Evolutionary conservation across 2,329 filamentous ascomycete species (phyloP), one percentile per base, ranked within the genome.

Genomic region (Aspergillus awamori): DNA sequence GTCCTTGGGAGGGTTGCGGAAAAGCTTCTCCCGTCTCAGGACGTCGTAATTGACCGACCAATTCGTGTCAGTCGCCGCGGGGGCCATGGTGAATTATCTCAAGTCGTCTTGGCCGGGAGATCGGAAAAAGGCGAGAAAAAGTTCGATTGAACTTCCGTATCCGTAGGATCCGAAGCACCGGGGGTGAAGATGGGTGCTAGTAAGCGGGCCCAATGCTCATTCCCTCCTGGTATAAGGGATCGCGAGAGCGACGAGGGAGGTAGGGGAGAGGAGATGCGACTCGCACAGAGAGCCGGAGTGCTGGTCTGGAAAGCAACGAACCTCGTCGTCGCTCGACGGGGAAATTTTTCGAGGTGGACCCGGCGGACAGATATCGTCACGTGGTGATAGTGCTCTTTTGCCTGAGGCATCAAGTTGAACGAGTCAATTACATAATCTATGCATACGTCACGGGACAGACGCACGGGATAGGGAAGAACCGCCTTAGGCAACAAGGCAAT

Each of bases 41-140:
- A 92, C 96, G 76, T 97, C 86, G 80, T 91, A 98, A 70, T 93
- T 86, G 76, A 91, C 88, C 67, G 92, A 87, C 94, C 94, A 97
- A 74, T 86, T 81, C 57, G 88, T 91, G 63, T 82, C 81, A 62
- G 89, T 91, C 66, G 83, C 77, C 66, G 82, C 77, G 61, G 82
- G 83, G 54, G 75, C 76, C 86, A 88, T 89, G 67, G 68, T 70
- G 69, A 56, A 53, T 36, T 36, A n/a, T 57, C 13, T 11, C 22
- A 22, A 26, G 24, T 38, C 59, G 60, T 62, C 57, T 41, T 52
- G 63, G 62, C 57, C 59, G 59, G 60, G 52, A 58, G 58, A 61
- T 39, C 57, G 49, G 49, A 57, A 57, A 39, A 47, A 59, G 38
- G 57, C 60, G 48, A 63, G 54, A 65, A 65, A 63, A 62, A 58